Percentiles rank a stretch among this genome's conserved stretches.
Conservation (phyloP, 2,329 filamentous ascomycete species). For the Xylaria sp. region DNA sequence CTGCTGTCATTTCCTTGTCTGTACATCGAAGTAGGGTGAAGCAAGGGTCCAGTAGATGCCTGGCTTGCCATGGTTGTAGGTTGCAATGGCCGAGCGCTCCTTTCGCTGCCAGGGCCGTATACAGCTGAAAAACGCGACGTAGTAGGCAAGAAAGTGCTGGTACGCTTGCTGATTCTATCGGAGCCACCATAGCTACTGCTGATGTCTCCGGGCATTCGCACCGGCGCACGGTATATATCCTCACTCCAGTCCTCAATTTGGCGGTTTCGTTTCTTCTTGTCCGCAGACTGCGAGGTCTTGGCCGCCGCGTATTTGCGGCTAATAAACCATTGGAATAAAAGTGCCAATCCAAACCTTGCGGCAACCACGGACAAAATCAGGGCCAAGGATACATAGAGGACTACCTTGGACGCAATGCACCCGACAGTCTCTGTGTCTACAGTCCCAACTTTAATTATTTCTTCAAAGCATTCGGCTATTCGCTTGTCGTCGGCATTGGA, state of each 20-base stretch:
- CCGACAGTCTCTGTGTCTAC: constrained; percentile 96
- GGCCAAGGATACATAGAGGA: constrained; percentile 90
- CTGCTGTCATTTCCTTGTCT: constrained; percentile 71
- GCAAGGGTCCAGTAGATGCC: constrained; percentile 75
- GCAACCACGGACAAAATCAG: constrained; percentile 92
- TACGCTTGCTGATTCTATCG: constrained; percentile 81
- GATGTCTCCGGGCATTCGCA: constrained; percentile 80
- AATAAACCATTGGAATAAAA: constrained; percentile 97
- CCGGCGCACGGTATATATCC: constrained; percentile 93
- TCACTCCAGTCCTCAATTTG: constrained; percentile 99
- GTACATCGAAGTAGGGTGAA: constrained; percentile 79
- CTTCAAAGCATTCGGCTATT: constrained; percentile 85
- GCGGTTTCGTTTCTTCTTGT: constrained; percentile 84
- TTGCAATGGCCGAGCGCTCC: constrained; percentile 59
- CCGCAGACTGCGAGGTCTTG: constrained; percentile 84
- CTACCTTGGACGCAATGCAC: constrained; percentile 96
- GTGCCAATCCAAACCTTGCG: constrained; percentile 86
- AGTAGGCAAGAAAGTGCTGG: constrained; percentile 86
- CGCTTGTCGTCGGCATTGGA: constrained; percentile 82
- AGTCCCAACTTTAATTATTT: constrained; percentile 95
- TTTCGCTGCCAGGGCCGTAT: constrained; percentile 74
- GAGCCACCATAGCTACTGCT: constrained; percentile 71
- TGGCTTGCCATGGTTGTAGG: constrained; percentile 98
- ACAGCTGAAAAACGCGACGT: constrained; percentile 95
- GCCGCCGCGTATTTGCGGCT: constrained; percentile 84